Percentiles rank a stretch among this genome's conserved stretches.
Evolutionary conservation across 164 flowering plant species (phyloP).

Genomic region (Echeveria elegans): DNA sequence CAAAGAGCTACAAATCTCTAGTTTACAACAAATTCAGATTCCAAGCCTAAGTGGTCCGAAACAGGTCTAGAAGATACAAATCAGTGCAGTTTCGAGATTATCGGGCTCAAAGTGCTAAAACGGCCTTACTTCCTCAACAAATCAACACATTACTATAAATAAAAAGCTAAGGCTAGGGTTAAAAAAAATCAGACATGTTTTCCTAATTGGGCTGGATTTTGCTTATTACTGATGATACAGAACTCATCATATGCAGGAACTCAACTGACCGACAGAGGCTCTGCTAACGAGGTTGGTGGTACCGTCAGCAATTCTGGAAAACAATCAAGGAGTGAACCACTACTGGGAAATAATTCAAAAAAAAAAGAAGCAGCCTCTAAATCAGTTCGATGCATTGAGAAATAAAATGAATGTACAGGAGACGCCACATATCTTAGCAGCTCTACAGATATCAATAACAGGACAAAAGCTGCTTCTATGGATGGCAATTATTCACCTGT

Average conservation of each 20-base stretch:
- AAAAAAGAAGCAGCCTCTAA: neutral
- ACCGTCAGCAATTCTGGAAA: neutral
- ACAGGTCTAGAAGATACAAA: too few species aligned
- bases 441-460: neutral
- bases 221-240: neutral
- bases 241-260: neutral
- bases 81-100: too few species aligned
- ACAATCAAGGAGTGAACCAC: neutral
- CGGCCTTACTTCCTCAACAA: too few species aligned
- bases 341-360: neutral
- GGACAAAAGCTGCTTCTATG: neutral
- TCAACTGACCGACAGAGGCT: neutral
- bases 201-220: too few species aligned
- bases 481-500: neutral
- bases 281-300: neutral
- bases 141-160: too few species aligned
- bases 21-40: too few species aligned
- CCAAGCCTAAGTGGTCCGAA: too few species aligned
- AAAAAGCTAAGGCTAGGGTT: too few species aligned
- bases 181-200: too few species aligned
- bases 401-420: neutral
- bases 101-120: too few species aligned
- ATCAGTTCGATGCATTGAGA: neutral
- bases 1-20: too few species aligned
- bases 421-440: neutral